A percentile compares a stretch with the other conserved stretches of the same genome.
Conservation (phyloP, 441 rosid species). For the Raphanus hybrid region DNA sequence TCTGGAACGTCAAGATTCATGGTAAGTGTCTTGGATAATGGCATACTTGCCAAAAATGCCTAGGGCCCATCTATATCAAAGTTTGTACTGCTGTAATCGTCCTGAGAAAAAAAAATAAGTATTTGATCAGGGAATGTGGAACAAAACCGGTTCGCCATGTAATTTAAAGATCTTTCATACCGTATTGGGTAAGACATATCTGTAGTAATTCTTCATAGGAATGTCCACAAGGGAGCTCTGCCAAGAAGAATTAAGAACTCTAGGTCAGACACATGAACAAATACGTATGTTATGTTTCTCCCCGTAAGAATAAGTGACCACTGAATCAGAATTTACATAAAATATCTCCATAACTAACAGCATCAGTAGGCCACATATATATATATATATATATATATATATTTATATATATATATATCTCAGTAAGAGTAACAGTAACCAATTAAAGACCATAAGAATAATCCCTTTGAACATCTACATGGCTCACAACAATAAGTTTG, state of each 20-base stretch:
- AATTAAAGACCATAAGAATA: constrained; percentile 15
- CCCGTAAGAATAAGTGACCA: constrained; percentile 18
- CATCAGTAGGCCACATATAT: constrained; percentile 23
- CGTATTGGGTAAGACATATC: constrained; percentile 91
- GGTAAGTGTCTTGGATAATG: constrained; percentile 96
- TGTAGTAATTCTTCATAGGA: constrained; percentile 98
- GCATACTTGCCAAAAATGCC: constrained; percentile 99
- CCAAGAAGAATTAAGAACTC: constrained; percentile 28
- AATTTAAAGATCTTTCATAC: constrained; percentile 47
- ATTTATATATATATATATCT: no score
- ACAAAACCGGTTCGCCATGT: constrained; percentile 32
- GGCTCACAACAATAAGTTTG: constrained; percentile 19
- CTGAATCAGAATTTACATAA: constrained; percentile 22
- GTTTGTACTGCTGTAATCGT: constrained; percentile 86
- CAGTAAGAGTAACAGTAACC: no score
- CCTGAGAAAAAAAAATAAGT: constrained; percentile 63
- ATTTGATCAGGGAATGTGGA: constrained; percentile 38
- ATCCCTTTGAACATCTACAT: constrained; percentile 19
- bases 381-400: background rate
- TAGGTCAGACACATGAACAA: constrained; percentile 22
- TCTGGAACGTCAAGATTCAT: constrained; percentile 99
- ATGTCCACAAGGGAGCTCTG: constrained; percentile 99
- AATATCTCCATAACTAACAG: constrained; percentile 20
- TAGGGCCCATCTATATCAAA: constrained; percentile 82
- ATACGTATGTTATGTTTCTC: constrained; percentile 1